phyloP scores from a whole-genome alignment of 2,329 filamentous ascomycete genomes.

The Fusarium sp. region DNA sequence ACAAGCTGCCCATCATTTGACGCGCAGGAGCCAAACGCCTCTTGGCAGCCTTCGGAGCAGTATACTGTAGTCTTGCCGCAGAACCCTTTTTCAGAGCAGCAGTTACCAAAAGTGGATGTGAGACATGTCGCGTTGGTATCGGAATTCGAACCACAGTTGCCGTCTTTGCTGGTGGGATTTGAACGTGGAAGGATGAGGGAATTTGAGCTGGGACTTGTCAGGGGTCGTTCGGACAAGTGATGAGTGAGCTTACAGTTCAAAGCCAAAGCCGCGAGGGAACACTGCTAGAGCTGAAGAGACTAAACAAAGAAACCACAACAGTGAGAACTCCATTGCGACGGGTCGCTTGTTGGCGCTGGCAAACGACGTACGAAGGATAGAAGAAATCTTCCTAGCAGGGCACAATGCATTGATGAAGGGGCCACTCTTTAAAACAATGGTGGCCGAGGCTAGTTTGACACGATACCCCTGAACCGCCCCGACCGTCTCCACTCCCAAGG shows the following conservation, averaged over 20 bases:
- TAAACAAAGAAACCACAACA: not conserved
- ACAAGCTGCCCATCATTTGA: constrained; percentile 8
- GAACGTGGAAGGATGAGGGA: constrained; percentile 12
- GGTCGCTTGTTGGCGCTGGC: not conserved
- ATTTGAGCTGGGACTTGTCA: constrained; percentile 5
- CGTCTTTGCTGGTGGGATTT: constrained; percentile 21
- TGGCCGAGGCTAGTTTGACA: constrained; percentile 2
- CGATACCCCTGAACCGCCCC: not conserved
- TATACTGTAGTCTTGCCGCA: constrained; percentile 25
- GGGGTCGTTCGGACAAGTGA: not conserved
- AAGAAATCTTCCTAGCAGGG: constrained; percentile 4
- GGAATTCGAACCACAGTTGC: constrained; percentile 25
- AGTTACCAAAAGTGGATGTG: constrained; percentile 22
- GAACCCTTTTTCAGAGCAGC: constrained; percentile 18
- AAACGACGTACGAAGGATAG: constrained; percentile 4
- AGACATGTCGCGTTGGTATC: constrained; percentile 27
- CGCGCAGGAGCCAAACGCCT: constrained; percentile 9
- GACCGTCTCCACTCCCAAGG: not conserved
- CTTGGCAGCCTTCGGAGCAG: constrained; percentile 18
- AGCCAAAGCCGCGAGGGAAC: not conserved
- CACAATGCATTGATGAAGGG: constrained; percentile 21
- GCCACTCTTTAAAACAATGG: constrained; percentile 1
- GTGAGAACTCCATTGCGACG: constrained; percentile 9
- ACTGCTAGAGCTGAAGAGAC: not conserved
- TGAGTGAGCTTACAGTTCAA: not conserved